Conservation (phyloP, 345 rosid genomes). For the Populus ilicifolia region DNA sequence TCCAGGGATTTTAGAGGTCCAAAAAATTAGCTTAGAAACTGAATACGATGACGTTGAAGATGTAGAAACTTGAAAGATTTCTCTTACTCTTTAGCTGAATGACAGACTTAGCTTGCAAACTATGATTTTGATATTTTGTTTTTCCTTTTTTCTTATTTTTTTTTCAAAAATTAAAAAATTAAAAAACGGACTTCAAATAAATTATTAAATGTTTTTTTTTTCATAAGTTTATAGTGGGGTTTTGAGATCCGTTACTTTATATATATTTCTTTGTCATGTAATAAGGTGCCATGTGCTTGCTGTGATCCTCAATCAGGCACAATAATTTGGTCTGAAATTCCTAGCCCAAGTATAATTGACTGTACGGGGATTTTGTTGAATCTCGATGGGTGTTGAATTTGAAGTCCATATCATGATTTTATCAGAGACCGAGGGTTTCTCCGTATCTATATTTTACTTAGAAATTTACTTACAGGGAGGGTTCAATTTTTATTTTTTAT, state of each 20-base stretch:
- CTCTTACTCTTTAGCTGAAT: neutral
- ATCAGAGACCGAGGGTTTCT: no score
- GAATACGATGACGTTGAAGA: neutral
- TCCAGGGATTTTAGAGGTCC: neutral
- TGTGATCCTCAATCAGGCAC: neutral
- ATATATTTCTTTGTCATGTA: neutral
- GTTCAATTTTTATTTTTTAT: no score
- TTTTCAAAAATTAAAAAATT: neutral
- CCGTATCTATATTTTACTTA: no score
- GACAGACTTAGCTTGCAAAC: neutral
- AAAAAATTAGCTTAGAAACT: neutral
- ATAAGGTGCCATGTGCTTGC: neutral
- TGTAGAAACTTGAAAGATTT: neutral
- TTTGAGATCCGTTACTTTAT: slow-evolving; percentile 8
- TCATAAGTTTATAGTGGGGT: neutral
- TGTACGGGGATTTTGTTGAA: neutral
- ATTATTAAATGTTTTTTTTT: neutral
- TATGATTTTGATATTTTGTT: neutral
- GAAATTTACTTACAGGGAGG: no score
- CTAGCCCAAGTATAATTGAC: neutral
- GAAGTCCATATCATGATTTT: no score
- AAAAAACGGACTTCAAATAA: slow-evolving; percentile 1
- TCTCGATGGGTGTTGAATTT: no score
- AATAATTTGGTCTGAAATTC: neutral
- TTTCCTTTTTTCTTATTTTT: neutral